A percentile compares a stretch with the other conserved stretches of the same genome.
These are phyloP conservation scores for Hirsutella rhossiliensis DNA, from an alignment of 2,329 filamentous ascomycete genomes.

Conservation along the genomic window DNA sequence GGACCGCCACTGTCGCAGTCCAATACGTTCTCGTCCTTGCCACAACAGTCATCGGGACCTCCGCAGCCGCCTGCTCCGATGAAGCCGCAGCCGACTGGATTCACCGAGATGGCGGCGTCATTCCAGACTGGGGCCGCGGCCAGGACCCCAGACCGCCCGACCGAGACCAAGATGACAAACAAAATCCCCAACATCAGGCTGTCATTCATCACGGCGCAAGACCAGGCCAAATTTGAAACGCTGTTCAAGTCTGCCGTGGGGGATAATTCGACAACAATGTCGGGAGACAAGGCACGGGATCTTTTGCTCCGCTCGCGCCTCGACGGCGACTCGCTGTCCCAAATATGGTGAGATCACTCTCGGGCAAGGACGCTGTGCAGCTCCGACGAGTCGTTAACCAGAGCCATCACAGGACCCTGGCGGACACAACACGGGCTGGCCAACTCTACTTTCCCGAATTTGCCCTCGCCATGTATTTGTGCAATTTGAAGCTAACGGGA, in stretches of 20 bases:
- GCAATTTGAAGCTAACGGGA: conserved; percentile 82
- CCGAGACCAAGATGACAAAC: conserved; percentile 43
- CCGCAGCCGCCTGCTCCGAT: conserved; percentile 45
- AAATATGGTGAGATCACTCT: conserved; percentile 62
- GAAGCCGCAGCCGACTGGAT: conserved; percentile 55
- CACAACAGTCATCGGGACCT: conserved; percentile 36
- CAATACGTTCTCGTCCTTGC: conserved; percentile 24
- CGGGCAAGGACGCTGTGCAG: background rate
- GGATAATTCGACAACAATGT: conserved; percentile 71
- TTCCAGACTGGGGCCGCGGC: conserved; percentile 41
- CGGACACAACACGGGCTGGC: conserved; percentile 91
- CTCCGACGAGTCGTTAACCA: conserved; percentile 5
- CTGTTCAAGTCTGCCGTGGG: conserved; percentile 93
- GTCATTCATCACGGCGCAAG: conserved; percentile 89
- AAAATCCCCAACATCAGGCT: conserved; percentile 91
- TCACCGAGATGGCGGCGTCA: conserved; percentile 54
- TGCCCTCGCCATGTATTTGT: conserved; percentile 94
- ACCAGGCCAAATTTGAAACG: conserved; percentile 95
- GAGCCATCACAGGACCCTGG: conserved; percentile 54
- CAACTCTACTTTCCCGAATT: conserved; percentile 97
- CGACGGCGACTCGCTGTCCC: conserved; percentile 74
- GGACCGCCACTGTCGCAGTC: conserved; percentile 19
- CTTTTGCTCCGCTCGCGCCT: conserved; percentile 80
- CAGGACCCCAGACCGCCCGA: conserved; percentile 31
- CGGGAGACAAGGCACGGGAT: conserved; percentile 85